These are phyloP conservation scores for Claviceps fusiformis DNA, from an alignment of 2,329 filamentous ascomycete genomes.

Conservation along the genomic window DNA sequence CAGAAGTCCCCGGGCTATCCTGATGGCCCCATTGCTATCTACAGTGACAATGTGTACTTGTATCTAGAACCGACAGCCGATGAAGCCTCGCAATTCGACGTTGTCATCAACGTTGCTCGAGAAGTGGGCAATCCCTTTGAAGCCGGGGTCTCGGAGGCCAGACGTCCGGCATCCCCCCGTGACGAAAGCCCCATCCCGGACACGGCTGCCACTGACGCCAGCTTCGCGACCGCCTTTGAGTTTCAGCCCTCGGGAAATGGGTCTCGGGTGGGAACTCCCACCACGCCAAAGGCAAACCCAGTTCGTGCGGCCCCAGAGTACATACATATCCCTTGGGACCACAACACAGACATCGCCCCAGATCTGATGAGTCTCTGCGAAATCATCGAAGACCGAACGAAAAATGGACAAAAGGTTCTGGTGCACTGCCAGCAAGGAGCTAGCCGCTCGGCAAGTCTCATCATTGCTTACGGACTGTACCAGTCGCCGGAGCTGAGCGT, in stretches of 20 bases:
- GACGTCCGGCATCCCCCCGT: constrained; percentile 15
- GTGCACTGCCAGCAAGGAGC: constrained; percentile 80
- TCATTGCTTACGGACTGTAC: constrained; percentile 75
- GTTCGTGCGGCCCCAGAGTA: constrained; percentile 54
- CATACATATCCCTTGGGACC: constrained; percentile 77
- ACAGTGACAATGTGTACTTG: constrained; percentile 62
- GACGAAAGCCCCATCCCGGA: constrained; percentile 33
- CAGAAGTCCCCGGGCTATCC: constrained; percentile 74
- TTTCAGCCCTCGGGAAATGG: constrained; percentile 28
- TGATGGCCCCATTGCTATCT: constrained; percentile 69
- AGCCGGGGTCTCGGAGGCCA: constrained; percentile 15
- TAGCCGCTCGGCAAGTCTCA: constrained; percentile 71
- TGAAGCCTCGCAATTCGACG: constrained; percentile 64
- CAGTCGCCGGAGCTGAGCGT: constrained; percentile 63
- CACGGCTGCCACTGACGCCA: constrained; percentile 43
- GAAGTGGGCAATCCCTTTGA: constrained; percentile 69
- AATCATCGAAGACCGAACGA: constrained; percentile 58
- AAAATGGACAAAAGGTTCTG: constrained; percentile 63
- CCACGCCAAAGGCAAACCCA: constrained; percentile 37
- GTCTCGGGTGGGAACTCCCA: constrained; percentile 34
- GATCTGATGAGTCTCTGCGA: constrained; percentile 66
- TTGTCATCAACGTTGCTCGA: constrained; percentile 72
- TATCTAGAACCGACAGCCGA: constrained; percentile 70
- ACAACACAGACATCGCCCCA: constrained; percentile 72
- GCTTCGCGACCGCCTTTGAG: constrained; percentile 49